Conservation (phyloP, 495 filamentous ascomycete genomes). For the Cryomyces antarcticus region DNA sequence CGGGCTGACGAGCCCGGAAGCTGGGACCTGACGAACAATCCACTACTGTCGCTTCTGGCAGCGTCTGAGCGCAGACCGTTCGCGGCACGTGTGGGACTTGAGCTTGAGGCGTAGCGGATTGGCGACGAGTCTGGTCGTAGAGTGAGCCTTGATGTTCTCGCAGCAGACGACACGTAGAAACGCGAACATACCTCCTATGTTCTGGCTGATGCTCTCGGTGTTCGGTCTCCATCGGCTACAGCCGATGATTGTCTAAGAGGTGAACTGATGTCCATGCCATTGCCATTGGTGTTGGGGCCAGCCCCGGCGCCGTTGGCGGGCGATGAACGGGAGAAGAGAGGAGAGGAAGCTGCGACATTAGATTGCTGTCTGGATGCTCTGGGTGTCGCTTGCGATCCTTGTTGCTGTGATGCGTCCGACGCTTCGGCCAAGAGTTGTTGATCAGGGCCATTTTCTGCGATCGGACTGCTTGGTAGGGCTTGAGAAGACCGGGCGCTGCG, state of each 20-base stretch:
- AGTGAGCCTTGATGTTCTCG: too few relatives aligned
- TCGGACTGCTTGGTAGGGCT: constrained; percentile 29
- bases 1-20: constrained; percentile 26
- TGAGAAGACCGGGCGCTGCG: constrained; percentile 32
- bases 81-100: constrained; percentile 43
- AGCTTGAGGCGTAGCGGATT: constrained; percentile 71
- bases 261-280: constrained; percentile 41
- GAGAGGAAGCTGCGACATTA: constrained; percentile 42
- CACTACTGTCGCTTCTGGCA: constrained; percentile 60
- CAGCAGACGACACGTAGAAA: too few relatives aligned
- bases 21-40: constrained; percentile 59
- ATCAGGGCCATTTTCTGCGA: constrained; percentile 24
- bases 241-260: constrained; percentile 36
- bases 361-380: constrained; percentile 8
- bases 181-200: constrained; percentile 40
- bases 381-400: constrained; percentile 21
- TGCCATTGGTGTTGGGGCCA: constrained; percentile 22
- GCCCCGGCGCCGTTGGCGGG: constrained; percentile 37
- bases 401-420: constrained; percentile 24
- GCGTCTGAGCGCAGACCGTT: constrained; percentile 35
- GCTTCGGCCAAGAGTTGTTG: constrained; percentile 23
- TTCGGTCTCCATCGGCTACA: constrained; percentile 42
- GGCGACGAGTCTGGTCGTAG: constrained; percentile 57
- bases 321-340: constrained; percentile 67
- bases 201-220: constrained; percentile 45